phyloP scores from a whole-genome alignment of 2,329 filamentous ascomycete species.

The Neopestalotiopsis sp. region DNA sequence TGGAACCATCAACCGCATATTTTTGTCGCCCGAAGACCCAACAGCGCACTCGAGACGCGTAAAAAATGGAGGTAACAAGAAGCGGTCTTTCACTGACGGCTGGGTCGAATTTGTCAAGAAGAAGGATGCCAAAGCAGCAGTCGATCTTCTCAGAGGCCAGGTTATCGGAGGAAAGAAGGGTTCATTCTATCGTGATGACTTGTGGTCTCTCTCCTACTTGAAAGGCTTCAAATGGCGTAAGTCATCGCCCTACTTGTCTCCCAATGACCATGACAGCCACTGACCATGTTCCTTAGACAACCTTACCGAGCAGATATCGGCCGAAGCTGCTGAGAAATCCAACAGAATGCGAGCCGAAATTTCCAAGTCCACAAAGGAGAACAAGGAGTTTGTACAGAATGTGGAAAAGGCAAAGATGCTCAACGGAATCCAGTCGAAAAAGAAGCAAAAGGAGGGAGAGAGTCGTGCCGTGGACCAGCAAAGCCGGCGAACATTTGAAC shows the following conservation, averaged over 20 bases:
- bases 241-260: conserved; percentile 18
- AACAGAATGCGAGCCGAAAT: conserved; percentile 81
- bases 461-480: conserved; percentile 19
- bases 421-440: conserved; percentile 72
- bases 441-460: conserved; percentile 37
- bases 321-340: conserved; percentile 80
- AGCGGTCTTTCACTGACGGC: conserved; percentile 80
- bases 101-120: conserved; percentile 86
- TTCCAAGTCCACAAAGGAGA: conserved; percentile 75
- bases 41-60: conserved; percentile 69
- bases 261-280: conserved; percentile 25
- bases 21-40: conserved; percentile 78
- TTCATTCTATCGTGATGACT: conserved; percentile 81
- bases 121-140: conserved; percentile 76
- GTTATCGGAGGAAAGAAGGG: conserved; percentile 86
- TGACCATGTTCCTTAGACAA: conserved; percentile 40
- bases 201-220: conserved; percentile 84
- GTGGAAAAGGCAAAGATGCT: conserved; percentile 81
- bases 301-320: conserved; percentile 77
- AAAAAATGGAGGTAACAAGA: conserved; percentile 79
- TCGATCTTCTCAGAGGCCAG: conserved; percentile 76
- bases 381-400: conserved; percentile 80
- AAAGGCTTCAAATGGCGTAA: conserved; percentile 80
- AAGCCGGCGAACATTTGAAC: conserved; percentile 33
- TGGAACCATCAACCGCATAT: conserved; percentile 67